Evolutionary conservation across 768 basidiomycete species (phyloP).

Genomic region (Termitomyces sp.): DNA sequence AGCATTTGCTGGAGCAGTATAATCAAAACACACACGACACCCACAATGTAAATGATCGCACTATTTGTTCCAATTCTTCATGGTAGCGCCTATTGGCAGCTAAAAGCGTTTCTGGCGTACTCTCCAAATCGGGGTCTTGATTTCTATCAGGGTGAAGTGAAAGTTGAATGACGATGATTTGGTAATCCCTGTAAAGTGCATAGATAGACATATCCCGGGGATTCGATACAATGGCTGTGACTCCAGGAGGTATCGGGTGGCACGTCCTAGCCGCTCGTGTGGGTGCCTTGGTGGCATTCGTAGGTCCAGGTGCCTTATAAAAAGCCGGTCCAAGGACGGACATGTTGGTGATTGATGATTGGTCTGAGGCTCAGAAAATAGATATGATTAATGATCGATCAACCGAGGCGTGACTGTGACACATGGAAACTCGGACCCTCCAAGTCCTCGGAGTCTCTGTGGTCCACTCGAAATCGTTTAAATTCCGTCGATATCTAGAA

Average conservation of each 20-base stretch:
- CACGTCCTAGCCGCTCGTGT: neutral
- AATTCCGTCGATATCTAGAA: neutral
- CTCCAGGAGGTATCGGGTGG: constrained; percentile 3
- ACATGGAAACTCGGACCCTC: neutral
- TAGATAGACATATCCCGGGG: neutral
- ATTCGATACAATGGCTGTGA: constrained; percentile 4
- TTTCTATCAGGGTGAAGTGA: constrained; percentile 1
- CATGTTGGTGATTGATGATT: neutral
- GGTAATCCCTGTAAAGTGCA: constrained; percentile 7
- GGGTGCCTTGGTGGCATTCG: neutral
- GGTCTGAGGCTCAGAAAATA: neutral
- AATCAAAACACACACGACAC: neutral
- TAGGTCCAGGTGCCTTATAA: neutral
- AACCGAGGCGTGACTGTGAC: neutral
- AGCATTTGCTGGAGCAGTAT: constrained; percentile 21
- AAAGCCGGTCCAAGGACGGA: neutral
- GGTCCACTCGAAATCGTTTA: neutral
- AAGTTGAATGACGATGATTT: constrained; percentile 12
- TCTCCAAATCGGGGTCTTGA: neutral
- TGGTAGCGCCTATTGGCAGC: neutral
- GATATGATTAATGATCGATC: constrained; percentile 1
- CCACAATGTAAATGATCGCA: constrained; percentile 2
- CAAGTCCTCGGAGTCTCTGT: too few species aligned
- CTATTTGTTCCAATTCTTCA: constrained; percentile 15
- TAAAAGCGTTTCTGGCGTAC: neutral